Evolutionary conservation across 169 alveolate species (phyloP).

Genomic region (Plasmodium berghei): DNA sequence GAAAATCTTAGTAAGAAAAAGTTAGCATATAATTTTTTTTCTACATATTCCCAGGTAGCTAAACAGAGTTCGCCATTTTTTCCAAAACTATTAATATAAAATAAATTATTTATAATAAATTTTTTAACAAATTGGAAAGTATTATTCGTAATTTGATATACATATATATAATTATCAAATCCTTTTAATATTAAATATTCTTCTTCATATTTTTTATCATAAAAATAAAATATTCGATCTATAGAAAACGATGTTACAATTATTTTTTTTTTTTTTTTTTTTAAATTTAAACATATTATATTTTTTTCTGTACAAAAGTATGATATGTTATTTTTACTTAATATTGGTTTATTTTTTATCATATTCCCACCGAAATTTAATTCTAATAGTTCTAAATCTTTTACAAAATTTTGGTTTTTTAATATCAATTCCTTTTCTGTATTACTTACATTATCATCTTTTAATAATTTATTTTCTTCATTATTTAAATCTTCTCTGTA

Average conservation of each 20-base stretch:
- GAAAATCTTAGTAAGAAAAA: conserved; percentile 38
- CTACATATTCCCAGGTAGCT: conserved; percentile 43
- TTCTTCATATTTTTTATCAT: conserved; percentile 32
- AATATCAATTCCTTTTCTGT: conserved; percentile 24
- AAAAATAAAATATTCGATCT: conserved; percentile 55
- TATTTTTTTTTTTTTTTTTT: conserved; percentile 49
- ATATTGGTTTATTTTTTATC: conserved; percentile 27
- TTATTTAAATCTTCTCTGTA: not conserved
- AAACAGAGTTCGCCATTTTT: conserved; percentile 59
- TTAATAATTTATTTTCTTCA: conserved; percentile 15
- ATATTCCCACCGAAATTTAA: conserved; percentile 30
- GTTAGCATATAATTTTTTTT: conserved; percentile 16
- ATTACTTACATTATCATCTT: conserved; percentile 33
- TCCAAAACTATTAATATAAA: conserved; percentile 66
- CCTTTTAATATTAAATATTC: conserved; percentile 58
- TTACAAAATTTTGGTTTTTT: conserved; percentile 14
- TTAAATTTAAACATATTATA: conserved; percentile 35
- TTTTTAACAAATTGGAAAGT: conserved; percentile 20
- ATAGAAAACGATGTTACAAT: conserved; percentile 45
- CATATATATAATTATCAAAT: conserved; percentile 22
- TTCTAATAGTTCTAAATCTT: conserved; percentile 7
- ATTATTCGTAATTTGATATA: conserved; percentile 42
- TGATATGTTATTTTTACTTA: conserved; percentile 15
- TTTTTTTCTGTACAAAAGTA: conserved; percentile 25
- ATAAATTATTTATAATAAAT: conserved; percentile 50